Evolutionary conservation across 1,139 yeast species (phyloP).

Genomic region (Blastobotrys serpentis): DNA sequence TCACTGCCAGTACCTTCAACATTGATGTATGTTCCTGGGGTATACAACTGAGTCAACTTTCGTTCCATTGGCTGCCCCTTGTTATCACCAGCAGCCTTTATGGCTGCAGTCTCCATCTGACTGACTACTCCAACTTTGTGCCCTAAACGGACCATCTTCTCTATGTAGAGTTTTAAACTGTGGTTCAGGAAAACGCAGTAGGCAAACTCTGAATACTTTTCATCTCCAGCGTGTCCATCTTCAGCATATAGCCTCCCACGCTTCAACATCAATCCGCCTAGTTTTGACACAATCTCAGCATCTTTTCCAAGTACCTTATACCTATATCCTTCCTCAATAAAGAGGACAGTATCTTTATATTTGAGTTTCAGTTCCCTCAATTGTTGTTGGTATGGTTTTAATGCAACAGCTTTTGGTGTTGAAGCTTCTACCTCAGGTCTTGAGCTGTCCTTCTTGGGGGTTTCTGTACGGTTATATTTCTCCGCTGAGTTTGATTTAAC

Average conservation of each 20-base stretch:
- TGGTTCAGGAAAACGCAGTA: constrained; percentile 85
- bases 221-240: constrained; percentile 42
- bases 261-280: constrained; percentile 68
- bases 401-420: not conserved
- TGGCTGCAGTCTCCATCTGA: constrained; percentile 79
- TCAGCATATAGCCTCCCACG: constrained; percentile 61
- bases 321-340: constrained; percentile 89
- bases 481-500: not conserved
- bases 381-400: constrained; percentile 49
- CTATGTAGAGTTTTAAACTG: constrained; percentile 64
- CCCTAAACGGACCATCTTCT: constrained; percentile 40
- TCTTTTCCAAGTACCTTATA: constrained; percentile 84
- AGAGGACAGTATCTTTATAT: constrained; percentile 65
- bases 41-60: constrained; percentile 67
- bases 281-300: constrained; percentile 65
- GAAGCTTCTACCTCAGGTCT: constrained; percentile 11
- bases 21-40: constrained; percentile 81
- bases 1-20: constrained; percentile 24
- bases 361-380: constrained; percentile 59
- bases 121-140: constrained; percentile 80
- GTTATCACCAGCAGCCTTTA: constrained; percentile 52
- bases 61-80: constrained; percentile 62
- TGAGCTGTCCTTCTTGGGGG: constrained; percentile 13
- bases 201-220: constrained; percentile 59
- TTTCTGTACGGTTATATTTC: too few species aligned